Evolutionary conservation across 176 grass and related monocot genomes (phyloP), one percentile per base, ranked within the genome.

Genomic region (Raddia distichophylla): DNA sequence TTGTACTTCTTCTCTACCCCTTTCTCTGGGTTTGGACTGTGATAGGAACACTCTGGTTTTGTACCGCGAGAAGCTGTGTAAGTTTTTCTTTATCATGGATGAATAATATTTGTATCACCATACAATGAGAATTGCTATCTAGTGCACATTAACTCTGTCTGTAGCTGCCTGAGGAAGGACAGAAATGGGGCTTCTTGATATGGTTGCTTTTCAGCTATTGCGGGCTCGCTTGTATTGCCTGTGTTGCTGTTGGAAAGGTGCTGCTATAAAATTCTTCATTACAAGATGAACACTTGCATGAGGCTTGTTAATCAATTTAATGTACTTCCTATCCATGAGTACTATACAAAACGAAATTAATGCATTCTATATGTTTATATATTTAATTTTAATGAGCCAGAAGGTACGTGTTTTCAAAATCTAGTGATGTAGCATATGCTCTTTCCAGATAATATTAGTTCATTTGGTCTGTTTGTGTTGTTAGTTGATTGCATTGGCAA

Each of bases 171-270:
- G 93, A 93, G 62, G 91, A 99, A 96, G 97, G 93, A 47, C 97
- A 95, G 75, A 99, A 99, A 81, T 99, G 97, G 97, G 97, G 91
- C 47, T 99, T 99, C 87, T 85, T 99, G 43, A 99, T 99, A 88
- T 99, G 97, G 93, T 71, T 99, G 66, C 87, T 99, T 55, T 99
- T 99, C 74, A 99, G 97, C 76, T 99, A 99, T 66, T 96, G 93
- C 82, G 90, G 90, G 16, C 89, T 99, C 0, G 80, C 92, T 18
- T 96, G 97, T 77, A 99, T 99, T 85, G 89, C 93, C 12, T 99
- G 87, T 48, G 88, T 99, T 69, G 89, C 93, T 89, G 74, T 90
- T 70, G 97, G 91, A 81, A 99, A 99, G 97, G 96, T 99, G 82
- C 14, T 56, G 12, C 68, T 78, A 20, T 47, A 14, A 20, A 65